These are phyloP conservation scores for Astragalus membranaceus DNA, from an alignment of 306 rosid genomes.

Conservation along the genomic window DNA sequence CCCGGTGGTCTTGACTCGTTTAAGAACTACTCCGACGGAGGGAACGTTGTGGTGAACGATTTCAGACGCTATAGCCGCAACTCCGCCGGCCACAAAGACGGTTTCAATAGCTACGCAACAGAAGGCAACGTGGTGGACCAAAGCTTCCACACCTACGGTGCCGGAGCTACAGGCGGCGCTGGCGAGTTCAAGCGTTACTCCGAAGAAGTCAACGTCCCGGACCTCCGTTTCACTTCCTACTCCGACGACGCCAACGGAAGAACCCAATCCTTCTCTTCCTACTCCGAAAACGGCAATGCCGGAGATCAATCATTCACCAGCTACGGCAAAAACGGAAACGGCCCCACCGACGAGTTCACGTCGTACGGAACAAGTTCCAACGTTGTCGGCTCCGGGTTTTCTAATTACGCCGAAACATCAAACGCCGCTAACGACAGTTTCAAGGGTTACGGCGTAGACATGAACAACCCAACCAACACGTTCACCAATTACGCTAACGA, in stretches of 20 bases:
- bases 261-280: conserved; percentile 50
- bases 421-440: conserved; percentile 61
- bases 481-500: conserved; percentile 68
- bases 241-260: conserved; percentile 68
- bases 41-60: conserved; percentile 60
- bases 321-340: conserved; percentile 75
- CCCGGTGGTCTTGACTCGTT: conserved; percentile 63
- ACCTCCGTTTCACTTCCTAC: conserved; percentile 64
- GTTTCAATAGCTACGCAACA: conserved; percentile 44
- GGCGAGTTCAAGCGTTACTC: conserved; percentile 67
- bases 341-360: conserved; percentile 45
- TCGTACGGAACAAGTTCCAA: conserved; percentile 64
- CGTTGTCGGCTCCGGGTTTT: conserved; percentile 57
- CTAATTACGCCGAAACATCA: conserved; percentile 40
- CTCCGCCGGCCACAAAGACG: conserved; percentile 54
- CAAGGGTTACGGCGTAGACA: conserved; percentile 50
- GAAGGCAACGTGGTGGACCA: conserved; percentile 70
- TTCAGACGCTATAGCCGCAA: conserved; percentile 87
- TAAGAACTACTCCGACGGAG: conserved; percentile 54
- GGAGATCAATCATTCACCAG: conserved; percentile 64
- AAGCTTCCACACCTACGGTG: conserved; percentile 62
- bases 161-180: conserved; percentile 57
- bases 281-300: conserved; percentile 67
- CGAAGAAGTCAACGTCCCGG: conserved; percentile 54
- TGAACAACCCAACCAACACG: conserved; percentile 60